Conservation (phyloP, 2,329 filamentous ascomycete species). For the Ophiocordyceps camponoti-saundersi region DNA sequence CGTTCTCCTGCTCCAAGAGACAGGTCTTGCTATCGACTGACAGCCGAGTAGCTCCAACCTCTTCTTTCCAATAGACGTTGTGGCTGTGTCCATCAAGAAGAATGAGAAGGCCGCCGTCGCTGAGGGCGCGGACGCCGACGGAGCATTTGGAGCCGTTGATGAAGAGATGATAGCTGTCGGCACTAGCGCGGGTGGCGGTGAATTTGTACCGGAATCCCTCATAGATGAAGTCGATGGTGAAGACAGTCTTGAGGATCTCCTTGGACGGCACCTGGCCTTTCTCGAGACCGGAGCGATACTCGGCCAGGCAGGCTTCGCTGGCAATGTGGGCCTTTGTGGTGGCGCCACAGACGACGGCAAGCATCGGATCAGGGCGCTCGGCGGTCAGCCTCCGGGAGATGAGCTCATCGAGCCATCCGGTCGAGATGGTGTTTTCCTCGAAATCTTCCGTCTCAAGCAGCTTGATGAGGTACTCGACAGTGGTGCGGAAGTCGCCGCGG, state of each 20-base stretch:
- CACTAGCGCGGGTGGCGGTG: conserved; percentile 80
- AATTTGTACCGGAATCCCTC: conserved; percentile 96
- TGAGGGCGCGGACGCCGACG: conserved; percentile 80
- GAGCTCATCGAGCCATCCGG: conserved; percentile 94
- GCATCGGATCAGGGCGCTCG: conserved; percentile 80
- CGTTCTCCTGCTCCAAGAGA: conserved; percentile 94
- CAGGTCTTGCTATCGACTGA: conserved; percentile 98
- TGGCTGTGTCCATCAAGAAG: conserved; percentile 85
- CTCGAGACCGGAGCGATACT: conserved; percentile 78
- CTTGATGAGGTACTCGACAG: conserved; percentile 98
- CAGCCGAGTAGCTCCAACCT: conserved; percentile 85
- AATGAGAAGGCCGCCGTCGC: conserved; percentile 84
- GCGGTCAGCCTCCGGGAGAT: conserved; percentile 96
- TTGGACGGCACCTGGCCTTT: conserved; percentile 96
- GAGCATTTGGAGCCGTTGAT: conserved; percentile 97
- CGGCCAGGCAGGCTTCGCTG: conserved; percentile 74
- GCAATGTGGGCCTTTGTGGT: conserved; percentile 88
- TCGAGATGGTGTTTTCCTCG: conserved; percentile 98
- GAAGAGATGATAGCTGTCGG: conserved; percentile 93
- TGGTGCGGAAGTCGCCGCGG: conserved; percentile 97
- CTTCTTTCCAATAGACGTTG: conserved; percentile 99
- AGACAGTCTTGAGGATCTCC: conserved; percentile 93
- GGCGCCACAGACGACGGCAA: conserved; percentile 91
- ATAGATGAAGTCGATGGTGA: conserved; percentile 97
- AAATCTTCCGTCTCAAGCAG: conserved; percentile 95